Percentiles rank a stretch among this genome's conserved stretches.
phyloP scores from a whole-genome alignment of 1,284 basidiomycete species.

The Ceratobasidium sp. region DNA sequence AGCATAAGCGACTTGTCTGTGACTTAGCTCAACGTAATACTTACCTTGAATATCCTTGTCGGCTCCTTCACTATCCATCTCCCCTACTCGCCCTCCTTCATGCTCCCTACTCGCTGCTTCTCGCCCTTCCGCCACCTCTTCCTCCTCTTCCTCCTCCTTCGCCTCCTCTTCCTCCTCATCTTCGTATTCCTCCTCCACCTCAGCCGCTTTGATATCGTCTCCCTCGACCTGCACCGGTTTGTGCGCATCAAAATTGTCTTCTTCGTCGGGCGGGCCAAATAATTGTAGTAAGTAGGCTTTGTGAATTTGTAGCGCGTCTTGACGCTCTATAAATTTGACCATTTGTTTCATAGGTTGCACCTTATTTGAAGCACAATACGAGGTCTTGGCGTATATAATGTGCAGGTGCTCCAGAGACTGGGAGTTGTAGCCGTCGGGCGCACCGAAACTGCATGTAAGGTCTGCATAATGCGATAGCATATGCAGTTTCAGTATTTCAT shows the following conservation, averaged over 20 bases:
- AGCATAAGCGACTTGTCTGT: too few species aligned
- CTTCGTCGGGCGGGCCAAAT: background rate
- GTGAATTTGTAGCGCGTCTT: too few species aligned
- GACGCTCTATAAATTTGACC: background rate
- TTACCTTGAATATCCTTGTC: background rate
- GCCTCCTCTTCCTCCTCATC: background rate
- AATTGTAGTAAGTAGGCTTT: background rate
- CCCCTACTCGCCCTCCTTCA: too few species aligned
- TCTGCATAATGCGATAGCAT: slow-evolving; percentile 50
- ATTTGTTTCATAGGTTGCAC: slow-evolving; percentile 28
- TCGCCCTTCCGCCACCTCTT: too few species aligned
- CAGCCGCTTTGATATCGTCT: background rate
- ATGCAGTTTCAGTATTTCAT: slow-evolving; percentile 60
- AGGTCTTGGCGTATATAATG: slow-evolving; percentile 45
- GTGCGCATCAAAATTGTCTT: too few species aligned
- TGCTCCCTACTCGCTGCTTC: too few species aligned
- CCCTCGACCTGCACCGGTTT: too few species aligned
- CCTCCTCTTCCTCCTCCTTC: background rate
- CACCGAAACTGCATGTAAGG: slow-evolving; percentile 33
- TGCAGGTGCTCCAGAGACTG: slow-evolving; percentile 48
- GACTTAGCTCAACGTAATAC: too few species aligned
- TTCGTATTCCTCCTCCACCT: background rate
- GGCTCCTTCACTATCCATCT: background rate
- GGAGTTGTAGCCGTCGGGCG: slow-evolving; percentile 45
- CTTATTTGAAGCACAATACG: slow-evolving; percentile 34